Percentiles rank a stretch among this genome's conserved stretches.
phyloP scores from a whole-genome alignment of 768 basidiomycete genomes.

The Lactarius pseudohatsudake region DNA sequence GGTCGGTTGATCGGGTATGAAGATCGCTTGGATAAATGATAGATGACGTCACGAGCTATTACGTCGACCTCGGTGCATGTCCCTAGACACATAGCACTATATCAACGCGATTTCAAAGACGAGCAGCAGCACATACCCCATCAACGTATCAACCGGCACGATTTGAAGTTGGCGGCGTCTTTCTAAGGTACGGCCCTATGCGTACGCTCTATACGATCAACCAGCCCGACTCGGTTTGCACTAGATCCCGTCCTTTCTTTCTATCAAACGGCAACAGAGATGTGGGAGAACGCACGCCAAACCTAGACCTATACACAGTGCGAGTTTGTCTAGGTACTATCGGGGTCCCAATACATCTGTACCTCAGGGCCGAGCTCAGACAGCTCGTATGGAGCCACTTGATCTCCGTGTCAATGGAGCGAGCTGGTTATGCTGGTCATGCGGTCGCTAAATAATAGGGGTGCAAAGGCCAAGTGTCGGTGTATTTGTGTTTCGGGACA shows the following conservation, averaged over 20 bases:
- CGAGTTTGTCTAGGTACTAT: not conserved
- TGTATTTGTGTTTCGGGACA: constrained; percentile 55
- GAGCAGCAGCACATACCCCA: no score
- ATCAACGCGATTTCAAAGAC: no score
- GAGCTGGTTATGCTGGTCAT: constrained; percentile 22
- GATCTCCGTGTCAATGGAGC: constrained; percentile 31
- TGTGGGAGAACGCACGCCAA: no score
- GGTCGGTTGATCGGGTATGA: not conserved
- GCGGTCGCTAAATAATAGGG: not conserved
- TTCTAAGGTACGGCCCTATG: no score
- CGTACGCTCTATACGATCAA: no score
- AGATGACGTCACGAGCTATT: not conserved
- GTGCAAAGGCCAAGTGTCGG: constrained; percentile 31
- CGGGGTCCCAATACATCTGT: not conserved
- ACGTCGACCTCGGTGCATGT: not conserved
- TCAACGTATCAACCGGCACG: no score
- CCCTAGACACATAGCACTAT: not conserved
- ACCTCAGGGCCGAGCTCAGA: no score
- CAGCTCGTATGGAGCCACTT: constrained; percentile 31
- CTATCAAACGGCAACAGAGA: not conserved
- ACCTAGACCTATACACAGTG: not conserved
- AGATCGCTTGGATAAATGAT: not conserved
- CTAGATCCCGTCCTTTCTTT: no score
- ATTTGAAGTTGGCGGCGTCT: no score
- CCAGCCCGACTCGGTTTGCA: no score